Base-by-base conservation (phyloP, 1,139 yeast species). In the Geotrichum restrictum region DNA sequence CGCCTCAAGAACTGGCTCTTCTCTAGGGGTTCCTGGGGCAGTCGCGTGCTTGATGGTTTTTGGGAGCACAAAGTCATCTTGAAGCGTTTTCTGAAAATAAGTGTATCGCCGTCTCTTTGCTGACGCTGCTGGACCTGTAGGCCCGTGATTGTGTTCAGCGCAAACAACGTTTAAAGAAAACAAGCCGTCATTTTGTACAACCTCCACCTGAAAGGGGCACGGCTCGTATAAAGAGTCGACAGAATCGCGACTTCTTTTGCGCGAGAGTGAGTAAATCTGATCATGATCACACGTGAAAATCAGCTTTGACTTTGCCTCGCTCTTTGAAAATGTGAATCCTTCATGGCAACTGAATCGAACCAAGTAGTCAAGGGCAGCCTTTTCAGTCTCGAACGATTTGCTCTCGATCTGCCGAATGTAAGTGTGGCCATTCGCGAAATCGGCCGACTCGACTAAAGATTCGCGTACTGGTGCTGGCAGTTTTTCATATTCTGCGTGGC, bases 111-210 rank as follows among this genome's bases (percentile, higher is more conserved):
- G 36, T 32, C 51, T 33, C 21, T 44, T 40, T 4, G 54, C 52
- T 10, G 53, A 42, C 8, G 51, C 51, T 4, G 51, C 53, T 4
- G 56, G 56, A 7, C 52, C 54, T 4, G 46, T 37, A 5, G 56
- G 56, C 4, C 56, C 56, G 29, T 54, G 56, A 16, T 54, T 54
- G 29, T 54, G 56, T 7, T 54, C 53, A 1, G 48, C 51, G 39
- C 37, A 45, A 13, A 32, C 33, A n/a, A 52, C 47, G 3, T 48
- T 43, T 3, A 54, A 24, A 3, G 42, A 21, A 10, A 19, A 13
- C 16, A 22, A n/a, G 8, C 22, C 42, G 18, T n/a, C 37, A 11
- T 39, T 36, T 10, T 16, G 34, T 14, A 31, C 8, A 3, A 48
- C 31, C 3, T 37, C 34, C 8, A 47, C 56, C 3, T 43, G 41